phyloP scores from a whole-genome alignment of 129 eudicot genomes.

The Oenanthe sinensis region DNA sequence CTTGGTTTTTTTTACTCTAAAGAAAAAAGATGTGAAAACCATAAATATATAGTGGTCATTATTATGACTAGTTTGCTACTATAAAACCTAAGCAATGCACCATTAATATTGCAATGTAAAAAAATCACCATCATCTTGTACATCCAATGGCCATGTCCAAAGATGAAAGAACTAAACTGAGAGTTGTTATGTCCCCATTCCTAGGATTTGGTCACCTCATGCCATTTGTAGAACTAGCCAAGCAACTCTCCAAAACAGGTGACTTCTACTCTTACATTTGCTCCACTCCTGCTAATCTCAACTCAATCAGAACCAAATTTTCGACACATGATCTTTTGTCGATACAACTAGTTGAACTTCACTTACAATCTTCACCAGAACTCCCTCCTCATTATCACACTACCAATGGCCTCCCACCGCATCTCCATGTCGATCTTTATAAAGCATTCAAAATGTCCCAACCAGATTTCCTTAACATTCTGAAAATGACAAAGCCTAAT shows the following conservation, averaged over 20 bases:
- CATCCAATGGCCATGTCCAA: not conserved
- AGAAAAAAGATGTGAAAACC: no score
- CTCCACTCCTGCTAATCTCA: slow-evolving; percentile 1
- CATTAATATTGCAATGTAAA: not conserved
- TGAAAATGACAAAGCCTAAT: not conserved
- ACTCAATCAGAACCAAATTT: not conserved
- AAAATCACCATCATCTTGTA: no score
- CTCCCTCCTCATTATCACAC: not conserved
- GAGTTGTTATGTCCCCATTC: not conserved
- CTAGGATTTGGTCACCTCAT: not conserved
- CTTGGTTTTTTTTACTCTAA: no score
- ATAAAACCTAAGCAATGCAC: not conserved
- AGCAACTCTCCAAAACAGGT: not conserved
- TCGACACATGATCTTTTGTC: not conserved
- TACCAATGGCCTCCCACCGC: not conserved
- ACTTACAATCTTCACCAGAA: not conserved
- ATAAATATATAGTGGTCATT: no score
- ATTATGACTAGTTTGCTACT: no score
- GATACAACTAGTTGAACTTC: not conserved
- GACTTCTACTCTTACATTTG: not conserved
- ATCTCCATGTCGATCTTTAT: not conserved
- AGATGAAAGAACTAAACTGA: not conserved
- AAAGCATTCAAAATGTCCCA: not conserved
- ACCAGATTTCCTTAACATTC: not conserved
- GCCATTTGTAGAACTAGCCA: not conserved